Evolutionary conservation across 139 green algal species (phyloP).

Genomic region (Coelastrella sp.): DNA sequence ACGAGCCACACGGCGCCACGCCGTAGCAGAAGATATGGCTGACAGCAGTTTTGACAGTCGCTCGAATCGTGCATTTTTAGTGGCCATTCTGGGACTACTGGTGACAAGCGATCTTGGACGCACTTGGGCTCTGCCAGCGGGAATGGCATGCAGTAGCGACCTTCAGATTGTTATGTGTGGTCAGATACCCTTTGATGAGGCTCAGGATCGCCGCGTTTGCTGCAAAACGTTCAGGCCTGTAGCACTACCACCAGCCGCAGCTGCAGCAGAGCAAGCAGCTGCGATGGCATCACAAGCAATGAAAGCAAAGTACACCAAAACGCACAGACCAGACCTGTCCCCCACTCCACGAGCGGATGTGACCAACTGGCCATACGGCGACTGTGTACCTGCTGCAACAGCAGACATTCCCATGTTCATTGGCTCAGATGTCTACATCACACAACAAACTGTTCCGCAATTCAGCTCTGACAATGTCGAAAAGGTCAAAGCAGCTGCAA

Average conservation of each 20-base stretch:
- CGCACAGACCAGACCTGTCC: neutral
- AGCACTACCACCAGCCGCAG: neutral
- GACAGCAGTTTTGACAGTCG: no score
- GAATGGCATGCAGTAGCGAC: neutral
- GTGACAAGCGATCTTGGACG: neutral
- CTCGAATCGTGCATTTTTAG: no score
- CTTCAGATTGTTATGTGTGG: conserved; percentile 21
- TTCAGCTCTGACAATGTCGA: neutral
- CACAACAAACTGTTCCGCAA: neutral
- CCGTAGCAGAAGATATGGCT: no score
- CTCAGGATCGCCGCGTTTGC: neutral
- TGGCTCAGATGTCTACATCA: neutral
- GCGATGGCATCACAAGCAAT: neutral
- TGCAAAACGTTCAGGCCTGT: neutral
- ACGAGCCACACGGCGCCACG: no score
- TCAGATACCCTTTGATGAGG: neutral
- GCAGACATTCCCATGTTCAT: neutral
- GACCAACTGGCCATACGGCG: neutral
- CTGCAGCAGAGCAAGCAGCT: neutral
- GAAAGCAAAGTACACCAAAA: neutral
- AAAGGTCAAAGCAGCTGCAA: neutral
- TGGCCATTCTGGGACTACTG: neutral
- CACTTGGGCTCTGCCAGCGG: neutral
- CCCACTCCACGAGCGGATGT: neutral
- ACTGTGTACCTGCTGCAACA: neutral